Conservation (phyloP, 352 stramenopile species). For the Phytophthora megakarya region DNA sequence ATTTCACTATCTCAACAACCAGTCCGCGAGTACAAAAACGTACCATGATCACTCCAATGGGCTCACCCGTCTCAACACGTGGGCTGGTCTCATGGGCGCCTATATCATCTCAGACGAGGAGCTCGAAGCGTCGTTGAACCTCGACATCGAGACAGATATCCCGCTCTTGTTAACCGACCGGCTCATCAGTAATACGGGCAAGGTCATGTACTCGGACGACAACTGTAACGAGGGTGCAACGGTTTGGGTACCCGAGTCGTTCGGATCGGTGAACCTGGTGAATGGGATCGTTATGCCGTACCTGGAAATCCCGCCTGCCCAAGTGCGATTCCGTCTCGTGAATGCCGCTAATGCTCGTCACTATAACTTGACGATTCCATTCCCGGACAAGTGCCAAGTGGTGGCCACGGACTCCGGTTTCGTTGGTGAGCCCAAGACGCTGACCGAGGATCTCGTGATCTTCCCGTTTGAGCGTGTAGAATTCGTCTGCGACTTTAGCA, state of each 20-base stretch:
- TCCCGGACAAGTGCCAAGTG: constrained; percentile 58
- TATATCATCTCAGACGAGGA: constrained; percentile 61
- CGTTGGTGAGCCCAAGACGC: constrained; percentile 35
- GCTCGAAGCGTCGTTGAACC: constrained; percentile 46
- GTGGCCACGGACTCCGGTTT: constrained; percentile 70
- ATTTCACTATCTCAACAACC: constrained; percentile 64
- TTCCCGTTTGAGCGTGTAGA: constrained; percentile 64
- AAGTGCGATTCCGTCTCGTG: constrained; percentile 67
- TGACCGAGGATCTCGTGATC: constrained; percentile 33
- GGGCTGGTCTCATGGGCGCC: constrained; percentile 53
- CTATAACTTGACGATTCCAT: constrained; percentile 79
- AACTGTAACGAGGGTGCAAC: constrained; percentile 44
- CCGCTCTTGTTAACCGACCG: constrained; percentile 51
- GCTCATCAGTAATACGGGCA: constrained; percentile 47
- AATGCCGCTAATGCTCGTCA: constrained; percentile 72
- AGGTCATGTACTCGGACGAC: constrained; percentile 60
- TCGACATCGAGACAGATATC: constrained; percentile 60
- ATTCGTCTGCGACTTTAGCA: constrained; percentile 61
- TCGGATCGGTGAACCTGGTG: constrained; percentile 55
- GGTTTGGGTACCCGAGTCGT: constrained; percentile 60
- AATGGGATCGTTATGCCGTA: constrained; percentile 66
- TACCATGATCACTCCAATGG: constrained; percentile 69
- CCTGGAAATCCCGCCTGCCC: constrained; percentile 61
- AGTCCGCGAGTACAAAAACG: constrained; percentile 57
- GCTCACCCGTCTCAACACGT: constrained; percentile 64